Evolutionary conservation across 352 stramenopile genomes (phyloP), one percentile per base, ranked within the genome.

Genomic region (Phytophthora rubi): DNA sequence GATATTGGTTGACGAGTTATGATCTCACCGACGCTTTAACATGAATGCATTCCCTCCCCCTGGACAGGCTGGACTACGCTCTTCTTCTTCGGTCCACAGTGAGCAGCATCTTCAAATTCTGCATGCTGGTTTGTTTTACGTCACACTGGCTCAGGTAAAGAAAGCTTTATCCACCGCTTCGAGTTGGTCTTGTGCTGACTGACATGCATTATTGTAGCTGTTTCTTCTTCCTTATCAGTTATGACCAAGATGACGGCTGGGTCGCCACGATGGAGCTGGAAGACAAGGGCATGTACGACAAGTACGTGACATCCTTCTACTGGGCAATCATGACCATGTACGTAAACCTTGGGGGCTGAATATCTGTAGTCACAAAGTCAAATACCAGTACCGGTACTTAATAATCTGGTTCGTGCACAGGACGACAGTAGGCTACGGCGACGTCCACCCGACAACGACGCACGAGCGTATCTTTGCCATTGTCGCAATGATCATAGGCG

Each of bases 321-420:
- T 91, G 83, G 83, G 75, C 81, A 23, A 88, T 91, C 70, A 91
- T 91, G 83, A 91, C 83, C 44, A 91, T 91, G 83, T 87, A 82
- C 44, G 51, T 76, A 30, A 44, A 12, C 12, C 6, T 42, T 16
- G 35, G 10, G n/a, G 4, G 32, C 32, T 7, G 32, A 42, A 16
- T 2, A 13, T 16, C 4, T 10, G 35, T 15, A 13, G 15, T 37
- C 5, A 6, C 56, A 28, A 49, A n/a, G 5, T 42, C 32, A 35
- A 10, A 42, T 13, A n/a, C n/a, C n/a, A n/a, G n/a, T n/a, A n/a
- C n/a, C n/a, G n/a, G n/a, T n/a, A 15, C 35, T 16, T 42, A 13
- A 42, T 16, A 35, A 35, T 9, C 15, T 42, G 35, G 45, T 47
- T 15, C 6, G 7, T 3, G 7, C 13, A 8, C 68, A 90, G 82